phyloP scores from a whole-genome alignment of 192 early-diverging fungal species.

The Linnemannia schmuckeri region DNA sequence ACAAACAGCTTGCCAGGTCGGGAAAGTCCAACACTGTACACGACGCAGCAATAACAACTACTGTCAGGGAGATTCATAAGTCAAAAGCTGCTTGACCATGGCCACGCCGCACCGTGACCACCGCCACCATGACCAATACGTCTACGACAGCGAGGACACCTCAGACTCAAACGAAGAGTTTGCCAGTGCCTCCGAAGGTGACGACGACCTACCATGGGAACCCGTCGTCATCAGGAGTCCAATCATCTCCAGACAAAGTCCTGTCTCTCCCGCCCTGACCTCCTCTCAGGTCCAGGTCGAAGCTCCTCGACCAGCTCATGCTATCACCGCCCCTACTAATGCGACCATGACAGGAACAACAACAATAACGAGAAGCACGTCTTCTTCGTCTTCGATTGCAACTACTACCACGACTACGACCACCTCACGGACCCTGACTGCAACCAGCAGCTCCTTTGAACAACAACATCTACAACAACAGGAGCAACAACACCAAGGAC shows the following conservation, averaged over 20 bases:
- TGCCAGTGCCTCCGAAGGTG: conserved; percentile 54
- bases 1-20: too few species aligned
- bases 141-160: conserved; percentile 24
- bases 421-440: not conserved
- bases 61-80: not conserved
- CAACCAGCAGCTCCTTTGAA: not conserved
- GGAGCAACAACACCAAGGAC: not conserved
- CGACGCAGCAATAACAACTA: not conserved
- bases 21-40: not conserved
- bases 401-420: not conserved
- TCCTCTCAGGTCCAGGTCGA: not conserved
- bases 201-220: conserved; percentile 53
- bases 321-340: not conserved
- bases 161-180: conserved; percentile 56
- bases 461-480: not conserved
- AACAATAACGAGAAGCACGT: not conserved
- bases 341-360: not conserved
- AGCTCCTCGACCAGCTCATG: conserved; percentile 3
- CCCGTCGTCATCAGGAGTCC: conserved; percentile 43
- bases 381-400: not conserved
- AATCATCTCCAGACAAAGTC: conserved; percentile 36
- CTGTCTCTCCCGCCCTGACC: not conserved
- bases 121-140: conserved; percentile 2
- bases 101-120: not conserved
- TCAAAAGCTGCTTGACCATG: not conserved